Conservation (phyloP, 306 rosid species). For the Adenanthera pavonina region DNA sequence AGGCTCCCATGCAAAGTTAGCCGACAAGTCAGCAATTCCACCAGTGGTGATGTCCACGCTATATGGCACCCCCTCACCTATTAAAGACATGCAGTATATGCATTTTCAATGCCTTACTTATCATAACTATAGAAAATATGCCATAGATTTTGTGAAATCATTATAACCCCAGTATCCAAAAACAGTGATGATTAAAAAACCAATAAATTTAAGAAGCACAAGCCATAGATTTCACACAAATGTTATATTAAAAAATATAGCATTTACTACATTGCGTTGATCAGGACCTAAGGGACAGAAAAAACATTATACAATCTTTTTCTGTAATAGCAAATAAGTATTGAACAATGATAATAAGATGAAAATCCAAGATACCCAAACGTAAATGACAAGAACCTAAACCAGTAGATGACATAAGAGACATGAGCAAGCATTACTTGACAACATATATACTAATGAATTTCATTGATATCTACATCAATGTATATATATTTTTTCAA, state of each 20-base stretch:
- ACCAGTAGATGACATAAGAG: conserved; percentile 6
- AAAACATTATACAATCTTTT: conserved; percentile 18
- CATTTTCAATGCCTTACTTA: not conserved
- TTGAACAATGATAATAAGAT: not conserved
- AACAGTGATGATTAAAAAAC: not conserved
- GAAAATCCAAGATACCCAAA: conserved; percentile 35
- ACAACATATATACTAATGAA: conserved; percentile 51
- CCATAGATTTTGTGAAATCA: too few relatives aligned
- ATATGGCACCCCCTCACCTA: conserved; percentile 89
- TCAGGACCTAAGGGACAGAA: conserved; percentile 70
- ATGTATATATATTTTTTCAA: not conserved
- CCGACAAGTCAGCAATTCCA: conserved; percentile 89
- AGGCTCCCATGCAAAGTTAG: conserved; percentile 99
- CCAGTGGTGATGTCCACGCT: conserved; percentile 96
- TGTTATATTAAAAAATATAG: conserved; percentile 64
- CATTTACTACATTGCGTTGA: conserved; percentile 90
- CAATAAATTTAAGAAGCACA: not conserved
- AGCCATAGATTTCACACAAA: not conserved
- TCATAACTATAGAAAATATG: conserved; percentile 4
- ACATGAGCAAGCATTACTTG: conserved; percentile 57
- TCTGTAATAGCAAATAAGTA: not conserved
- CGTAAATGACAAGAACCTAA: conserved; percentile 23
- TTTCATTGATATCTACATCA: conserved; percentile 31
- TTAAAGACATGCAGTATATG: conserved; percentile 8
- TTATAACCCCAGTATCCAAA: not conserved